Conservation (phyloP, 2,329 filamentous ascomycete species). For the Botrytis squamosa region DNA sequence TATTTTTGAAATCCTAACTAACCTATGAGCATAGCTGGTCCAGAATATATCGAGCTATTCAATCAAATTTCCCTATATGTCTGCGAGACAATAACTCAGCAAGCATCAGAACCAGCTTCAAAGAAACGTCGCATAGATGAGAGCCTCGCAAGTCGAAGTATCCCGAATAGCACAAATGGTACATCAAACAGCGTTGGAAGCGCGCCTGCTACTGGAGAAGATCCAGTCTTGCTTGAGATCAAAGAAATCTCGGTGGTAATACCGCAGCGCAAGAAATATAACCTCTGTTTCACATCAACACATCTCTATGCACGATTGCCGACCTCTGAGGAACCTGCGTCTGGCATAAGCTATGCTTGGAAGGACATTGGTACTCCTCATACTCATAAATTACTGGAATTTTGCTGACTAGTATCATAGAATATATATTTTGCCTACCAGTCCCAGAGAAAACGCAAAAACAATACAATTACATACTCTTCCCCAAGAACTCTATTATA, state of each 20-base stretch:
- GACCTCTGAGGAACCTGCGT: slow-evolving; percentile 51
- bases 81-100: slow-evolving; percentile 24
- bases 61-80: slow-evolving; percentile 40
- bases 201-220: slow-evolving; percentile 41
- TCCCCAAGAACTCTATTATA: slow-evolving; percentile 53
- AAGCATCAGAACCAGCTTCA: slow-evolving; percentile 32
- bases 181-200: slow-evolving; percentile 19
- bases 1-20: background rate
- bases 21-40: slow-evolving; percentile 27
- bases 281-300: slow-evolving; percentile 59
- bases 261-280: slow-evolving; percentile 67
- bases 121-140: slow-evolving; percentile 40
- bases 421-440: slow-evolving; percentile 62
- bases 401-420: slow-evolving; percentile 41
- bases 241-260: slow-evolving; percentile 67
- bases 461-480: slow-evolving; percentile 64
- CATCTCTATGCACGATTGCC: slow-evolving; percentile 58
- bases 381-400: background rate
- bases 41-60: slow-evolving; percentile 39
- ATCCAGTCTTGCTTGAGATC: slow-evolving; percentile 56
- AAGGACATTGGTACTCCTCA: slow-evolving; percentile 56
- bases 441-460: slow-evolving; percentile 64
- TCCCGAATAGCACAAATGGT: slow-evolving; percentile 29
- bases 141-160: slow-evolving; percentile 30
- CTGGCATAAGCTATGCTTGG: slow-evolving; percentile 59